Percentiles rank a stretch among this genome's conserved stretches.
Evolutionary conservation across 495 filamentous ascomycete species (phyloP).

Genomic region (Neurospora tetraspora): DNA sequence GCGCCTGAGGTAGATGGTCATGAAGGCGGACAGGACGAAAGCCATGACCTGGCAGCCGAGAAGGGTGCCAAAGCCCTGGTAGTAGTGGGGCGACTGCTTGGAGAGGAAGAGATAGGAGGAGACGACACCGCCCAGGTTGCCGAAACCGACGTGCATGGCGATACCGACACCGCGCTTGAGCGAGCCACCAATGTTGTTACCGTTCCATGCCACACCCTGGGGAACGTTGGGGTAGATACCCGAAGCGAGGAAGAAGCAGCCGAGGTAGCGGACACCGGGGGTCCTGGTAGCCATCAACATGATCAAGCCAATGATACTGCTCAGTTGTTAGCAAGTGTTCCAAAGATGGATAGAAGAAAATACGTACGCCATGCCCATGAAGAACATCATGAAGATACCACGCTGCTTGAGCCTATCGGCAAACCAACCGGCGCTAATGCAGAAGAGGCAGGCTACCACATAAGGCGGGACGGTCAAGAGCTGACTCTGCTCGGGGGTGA

Average conservation of each 20-base stretch:
- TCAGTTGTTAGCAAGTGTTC: conserved; percentile 13
- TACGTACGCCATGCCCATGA: conserved; percentile 30
- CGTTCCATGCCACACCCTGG: conserved; percentile 68
- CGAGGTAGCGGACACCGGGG: conserved; percentile 55
- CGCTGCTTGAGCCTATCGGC: conserved; percentile 43
- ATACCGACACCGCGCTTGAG: conserved; percentile 71
- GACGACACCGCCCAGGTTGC: conserved; percentile 62
- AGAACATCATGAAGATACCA: conserved; percentile 50
- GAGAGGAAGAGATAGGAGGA: conserved; percentile 61
- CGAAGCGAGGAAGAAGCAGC: conserved; percentile 54
- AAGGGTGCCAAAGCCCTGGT: conserved; percentile 47
- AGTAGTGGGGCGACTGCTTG: conserved; percentile 49
- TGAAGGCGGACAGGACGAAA: conserved; percentile 40
- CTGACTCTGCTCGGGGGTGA: conserved; percentile 43
- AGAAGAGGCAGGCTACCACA: conserved; percentile 40
- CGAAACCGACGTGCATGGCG: conserved; percentile 74
- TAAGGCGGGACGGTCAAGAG: conserved; percentile 53
- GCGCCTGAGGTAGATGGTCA: conserved; percentile 46
- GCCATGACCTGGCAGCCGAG: conserved; percentile 36
- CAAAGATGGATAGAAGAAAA: neutral
- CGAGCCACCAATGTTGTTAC: conserved; percentile 72
- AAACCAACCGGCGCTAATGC: conserved; percentile 39
- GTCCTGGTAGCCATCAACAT: conserved; percentile 47
- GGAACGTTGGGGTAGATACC: conserved; percentile 72
- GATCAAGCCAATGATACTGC: conserved; percentile 52